Evolutionary conservation across 176 grass and related monocot genomes (phyloP), one percentile per base, ranked within the genome.

Genomic region (Phragmites australis): DNA sequence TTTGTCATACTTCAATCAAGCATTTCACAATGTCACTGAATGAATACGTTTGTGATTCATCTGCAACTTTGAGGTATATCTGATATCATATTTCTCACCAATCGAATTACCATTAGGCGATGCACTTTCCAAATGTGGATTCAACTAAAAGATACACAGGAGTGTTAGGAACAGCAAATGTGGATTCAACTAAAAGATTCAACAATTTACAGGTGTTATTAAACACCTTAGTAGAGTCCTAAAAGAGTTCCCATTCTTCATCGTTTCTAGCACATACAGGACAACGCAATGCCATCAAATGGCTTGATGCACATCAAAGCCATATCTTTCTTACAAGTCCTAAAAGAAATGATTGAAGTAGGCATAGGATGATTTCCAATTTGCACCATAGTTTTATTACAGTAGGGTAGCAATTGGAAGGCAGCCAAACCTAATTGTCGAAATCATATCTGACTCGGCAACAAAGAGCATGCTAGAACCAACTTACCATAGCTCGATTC

Each of bases 401-500:
- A 52, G 14, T 47, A 26, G 4, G 56, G 43, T 5, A 46, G 34
- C 45, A 70, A 9, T 45, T 70, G 54, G 14, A 74, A n/a, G 15
- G 47, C 55, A 25, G 26, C 16, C 1, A 76, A 34, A 76, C 25
- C 37, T 57, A 34, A 40, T 16, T 67, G 12, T 76, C 17, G 1
- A 50, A 46, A 48, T 82, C 11, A 71, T 22, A 65, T 54, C 6
- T 61, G 25, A 64, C 8, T 64, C 12, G 4, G 14, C 25, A 34
- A 37, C 1, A n/a, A 65, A 5, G n/a, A 52, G 1, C 19, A 78
- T 39, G 25, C 29, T 65, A 65, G 68, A 85, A 70, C 54, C 27
- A 70, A 48, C 76, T 83, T 67, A 93, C 96, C 88, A 51, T 78
- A 83, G 76, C 23, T 89, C 4, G 51, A 55, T 65, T 70, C 72